These are phyloP conservation scores for Golubevia pallescens DNA, from an alignment of 1,284 basidiomycete species.

Conservation along the genomic window DNA sequence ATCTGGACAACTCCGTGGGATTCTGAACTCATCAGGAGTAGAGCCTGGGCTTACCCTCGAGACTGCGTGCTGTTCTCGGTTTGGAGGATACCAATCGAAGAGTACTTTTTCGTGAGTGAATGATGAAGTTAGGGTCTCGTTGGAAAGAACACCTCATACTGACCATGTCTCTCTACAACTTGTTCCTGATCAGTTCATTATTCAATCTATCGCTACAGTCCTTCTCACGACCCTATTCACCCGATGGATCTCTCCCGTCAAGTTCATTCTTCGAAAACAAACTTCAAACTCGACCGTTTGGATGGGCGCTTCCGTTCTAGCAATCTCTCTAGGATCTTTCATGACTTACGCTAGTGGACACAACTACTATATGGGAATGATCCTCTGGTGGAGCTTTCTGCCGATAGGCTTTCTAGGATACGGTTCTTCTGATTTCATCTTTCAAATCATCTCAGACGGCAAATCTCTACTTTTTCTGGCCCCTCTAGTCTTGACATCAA, in stretches of 20 bases:
- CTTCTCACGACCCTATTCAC: conserved; percentile 42
- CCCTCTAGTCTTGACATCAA: conserved; percentile 21
- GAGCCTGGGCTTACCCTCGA: conserved; percentile 46
- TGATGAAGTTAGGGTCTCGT: neutral
- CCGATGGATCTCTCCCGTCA: conserved; percentile 24
- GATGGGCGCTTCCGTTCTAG: neutral
- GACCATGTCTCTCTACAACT: neutral
- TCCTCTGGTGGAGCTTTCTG: conserved; percentile 44
- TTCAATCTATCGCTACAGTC: conserved; percentile 48
- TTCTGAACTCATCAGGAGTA: conserved; percentile 40
- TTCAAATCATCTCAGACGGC: conserved; percentile 13
- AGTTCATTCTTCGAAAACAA: neutral
- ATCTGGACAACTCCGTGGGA: conserved; percentile 58
- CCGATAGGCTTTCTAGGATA: conserved; percentile 40
- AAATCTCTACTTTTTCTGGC: conserved; percentile 16
- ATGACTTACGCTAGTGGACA: conserved; percentile 13
- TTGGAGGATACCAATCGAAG: conserved; percentile 48
- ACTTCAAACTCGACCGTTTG: neutral
- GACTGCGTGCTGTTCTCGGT: conserved; percentile 45
- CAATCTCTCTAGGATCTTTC: neutral
- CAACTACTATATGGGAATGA: conserved; percentile 52
- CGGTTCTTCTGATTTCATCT: conserved; percentile 32
- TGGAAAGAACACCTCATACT: neutral
- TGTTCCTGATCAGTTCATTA: conserved; percentile 27
- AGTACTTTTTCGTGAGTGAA: conserved; percentile 44